A percentile compares a stretch with the other conserved stretches of the same genome.
Evolutionary conservation across 2,329 filamentous ascomycete species (phyloP).

Genomic region (Aspergillus pseudonomiae): DNA sequence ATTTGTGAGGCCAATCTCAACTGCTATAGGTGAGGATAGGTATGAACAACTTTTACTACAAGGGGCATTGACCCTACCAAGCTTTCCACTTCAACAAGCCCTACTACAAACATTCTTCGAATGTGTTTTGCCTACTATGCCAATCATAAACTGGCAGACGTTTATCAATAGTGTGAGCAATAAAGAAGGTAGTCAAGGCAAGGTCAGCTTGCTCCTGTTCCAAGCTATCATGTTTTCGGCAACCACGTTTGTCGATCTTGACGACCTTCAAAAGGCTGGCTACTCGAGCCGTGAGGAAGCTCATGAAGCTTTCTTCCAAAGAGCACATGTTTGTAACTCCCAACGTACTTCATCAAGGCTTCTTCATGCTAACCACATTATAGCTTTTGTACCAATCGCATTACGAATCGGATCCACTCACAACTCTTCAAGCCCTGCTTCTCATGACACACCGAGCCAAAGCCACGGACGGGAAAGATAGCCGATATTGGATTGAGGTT

Average conservation of each 20-base stretch:
- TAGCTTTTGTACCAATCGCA: slow-evolving; percentile 1
- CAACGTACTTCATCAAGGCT: background rate
- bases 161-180: background rate
- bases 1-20: background rate
- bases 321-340: background rate
- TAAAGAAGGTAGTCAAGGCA: background rate
- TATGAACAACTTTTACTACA: background rate
- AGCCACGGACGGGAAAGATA: background rate
- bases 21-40: background rate
- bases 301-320: background rate
- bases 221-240: slow-evolving; percentile 1
- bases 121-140: background rate
- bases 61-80: background rate
- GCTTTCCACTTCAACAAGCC: background rate
- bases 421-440: background rate
- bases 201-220: slow-evolving; percentile 2
- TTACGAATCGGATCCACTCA: background rate
- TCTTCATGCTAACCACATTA: background rate
- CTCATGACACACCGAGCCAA: background rate
- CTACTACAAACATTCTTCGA: slow-evolving; percentile 1
- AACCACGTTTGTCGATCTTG: background rate
- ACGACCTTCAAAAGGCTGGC: background rate
- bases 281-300: background rate
- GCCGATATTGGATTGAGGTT: background rate
- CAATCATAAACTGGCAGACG: background rate